Evolutionary conservation across 371 early-diverging fungal species (phyloP), one percentile per base, ranked within the genome.

Genomic region (Lichtheimia ornata): DNA sequence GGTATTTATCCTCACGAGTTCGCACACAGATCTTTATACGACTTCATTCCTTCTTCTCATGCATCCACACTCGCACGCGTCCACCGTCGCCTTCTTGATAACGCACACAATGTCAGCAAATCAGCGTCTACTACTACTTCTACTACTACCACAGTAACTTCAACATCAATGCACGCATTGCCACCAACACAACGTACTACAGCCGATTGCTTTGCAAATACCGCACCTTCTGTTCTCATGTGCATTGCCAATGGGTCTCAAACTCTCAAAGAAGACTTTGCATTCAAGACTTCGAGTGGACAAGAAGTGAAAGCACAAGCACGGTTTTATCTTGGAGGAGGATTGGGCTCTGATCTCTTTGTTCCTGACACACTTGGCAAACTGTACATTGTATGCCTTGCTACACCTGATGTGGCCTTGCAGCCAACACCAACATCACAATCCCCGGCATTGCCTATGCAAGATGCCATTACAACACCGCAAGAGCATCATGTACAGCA

Each of bases 1-100:
- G 86, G 84, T 12, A 84, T 82, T 50, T 84, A 84, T 53, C 84
- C 88, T 0, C 80, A 78, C 56, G 84, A 87, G 58, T 71, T 87
- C 13, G 77, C 83, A 2, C 79, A 84, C 71, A 79, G 79, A 27
- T 77, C 88, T 2, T 63, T 87, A 24, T 79, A 81, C 57, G 77
- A 83, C 7, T 84, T 84, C 54, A 63, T 87, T 35, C 73, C 71
- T 9, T 63, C 68, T 15, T 73, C 76, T 24, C 83, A 84, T 50
- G 65, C 70, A 5, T 67, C 71, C 64, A 81, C 77, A 27, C 52
- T 87, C 40, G 71, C 78, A 6, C 58, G 65, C 53, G 59, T 84
- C 0, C 74, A 82, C 24, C 61, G 71, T 14, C 59, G 73, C 35
- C 71, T 85, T 61, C 65, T 79, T 44, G 84, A 84, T 44, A 83